Evolutionary conservation across 345 rosid genomes (phyloP).

Genomic region (Sonneratia caseolaris): DNA sequence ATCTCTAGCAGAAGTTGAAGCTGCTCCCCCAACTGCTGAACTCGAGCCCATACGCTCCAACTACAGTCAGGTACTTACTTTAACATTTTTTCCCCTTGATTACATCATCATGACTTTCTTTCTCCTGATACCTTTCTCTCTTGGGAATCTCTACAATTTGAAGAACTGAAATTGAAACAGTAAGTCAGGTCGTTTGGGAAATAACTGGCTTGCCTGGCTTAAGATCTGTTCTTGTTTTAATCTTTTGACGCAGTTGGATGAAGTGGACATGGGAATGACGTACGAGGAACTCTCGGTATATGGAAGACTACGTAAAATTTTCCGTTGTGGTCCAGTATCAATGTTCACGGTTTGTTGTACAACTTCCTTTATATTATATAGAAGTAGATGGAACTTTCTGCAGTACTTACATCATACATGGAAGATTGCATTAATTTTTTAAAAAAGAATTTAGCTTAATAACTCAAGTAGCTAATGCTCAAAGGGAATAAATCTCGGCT

Average conservation of each 20-base stretch:
- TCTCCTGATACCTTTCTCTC: no score
- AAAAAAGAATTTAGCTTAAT: no score
- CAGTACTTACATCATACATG: neutral
- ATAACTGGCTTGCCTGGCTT: neutral
- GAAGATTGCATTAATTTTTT: no score
- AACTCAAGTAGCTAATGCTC: no score
- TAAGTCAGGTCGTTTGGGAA: neutral
- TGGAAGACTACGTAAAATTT: constrained; percentile 69
- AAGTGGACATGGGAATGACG: constrained; percentile 89
- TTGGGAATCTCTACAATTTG: no score
- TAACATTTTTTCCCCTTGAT: no score
- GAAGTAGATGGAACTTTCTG: neutral
- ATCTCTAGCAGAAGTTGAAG: constrained; percentile 82
- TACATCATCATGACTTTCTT: neutral
- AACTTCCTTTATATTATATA: neutral
- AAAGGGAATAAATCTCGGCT: no score
- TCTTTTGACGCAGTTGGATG: constrained; percentile 57
- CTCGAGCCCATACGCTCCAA: constrained; percentile 90
- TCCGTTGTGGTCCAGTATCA: constrained; percentile 91
- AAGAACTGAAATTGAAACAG: neutral
- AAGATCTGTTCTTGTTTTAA: neutral
- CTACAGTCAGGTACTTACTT: constrained; percentile 59
- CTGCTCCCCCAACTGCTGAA: constrained; percentile 99
- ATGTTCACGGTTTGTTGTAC: constrained; percentile 72
- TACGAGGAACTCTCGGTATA: constrained; percentile 86